These are phyloP conservation scores for Bipolaris oryzae DNA, from an alignment of 2,329 filamentous ascomycete genomes.

Conservation along the genomic window DNA sequence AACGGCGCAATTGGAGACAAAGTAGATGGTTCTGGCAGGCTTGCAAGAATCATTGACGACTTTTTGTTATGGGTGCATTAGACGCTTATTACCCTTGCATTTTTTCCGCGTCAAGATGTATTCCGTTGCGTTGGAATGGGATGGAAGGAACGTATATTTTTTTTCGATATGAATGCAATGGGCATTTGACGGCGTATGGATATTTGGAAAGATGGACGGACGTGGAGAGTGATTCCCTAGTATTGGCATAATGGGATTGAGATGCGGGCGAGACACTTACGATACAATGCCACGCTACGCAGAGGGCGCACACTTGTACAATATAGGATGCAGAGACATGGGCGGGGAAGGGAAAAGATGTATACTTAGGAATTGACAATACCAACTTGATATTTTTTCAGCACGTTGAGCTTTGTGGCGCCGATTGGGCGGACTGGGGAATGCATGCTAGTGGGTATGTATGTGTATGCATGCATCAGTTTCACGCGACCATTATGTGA, in stretches of 20 bases:
- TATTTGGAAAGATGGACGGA: background rate
- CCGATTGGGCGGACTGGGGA: constrained; percentile 2
- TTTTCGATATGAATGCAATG: constrained; percentile 16
- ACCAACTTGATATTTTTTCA: background rate
- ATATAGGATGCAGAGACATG: constrained; percentile 6
- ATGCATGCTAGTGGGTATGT: background rate
- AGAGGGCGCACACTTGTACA: constrained; percentile 14
- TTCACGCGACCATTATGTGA: constrained; percentile 6
- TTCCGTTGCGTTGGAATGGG: constrained; percentile 11
- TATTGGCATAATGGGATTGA: background rate
- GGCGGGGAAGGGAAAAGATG: background rate
- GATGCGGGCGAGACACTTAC: background rate
- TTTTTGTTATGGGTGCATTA: constrained; percentile 3
- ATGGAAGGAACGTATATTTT: background rate
- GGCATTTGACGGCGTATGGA: constrained; percentile 17
- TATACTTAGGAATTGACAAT: background rate
- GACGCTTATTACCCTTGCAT: constrained; percentile 1
- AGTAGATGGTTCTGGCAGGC: constrained; percentile 12
- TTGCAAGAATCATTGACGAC: background rate
- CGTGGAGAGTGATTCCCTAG: background rate
- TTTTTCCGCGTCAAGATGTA: constrained; percentile 3
- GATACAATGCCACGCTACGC: constrained; percentile 1
- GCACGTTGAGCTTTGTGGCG: background rate
- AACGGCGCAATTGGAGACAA: constrained; percentile 28
- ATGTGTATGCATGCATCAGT: background rate